A percentile compares a stretch with the other conserved stretches of the same genome.
Conservation (phyloP, 805 yeast genomes). For the Suhomyces kilbournensis region DNA sequence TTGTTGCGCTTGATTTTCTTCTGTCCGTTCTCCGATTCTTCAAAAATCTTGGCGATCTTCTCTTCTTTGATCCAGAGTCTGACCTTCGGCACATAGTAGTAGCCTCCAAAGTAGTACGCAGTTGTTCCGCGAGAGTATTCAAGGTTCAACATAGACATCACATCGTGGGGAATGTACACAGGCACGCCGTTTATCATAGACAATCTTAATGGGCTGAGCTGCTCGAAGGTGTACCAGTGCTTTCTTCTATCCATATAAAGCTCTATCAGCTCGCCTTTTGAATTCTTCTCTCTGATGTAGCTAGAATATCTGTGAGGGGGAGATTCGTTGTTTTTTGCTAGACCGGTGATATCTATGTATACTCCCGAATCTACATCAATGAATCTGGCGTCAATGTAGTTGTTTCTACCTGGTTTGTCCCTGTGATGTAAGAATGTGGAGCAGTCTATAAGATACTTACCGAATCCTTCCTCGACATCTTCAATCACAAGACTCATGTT, state of each 20-base stretch:
- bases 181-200: slow-evolving; percentile 11
- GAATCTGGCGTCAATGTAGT: slow-evolving; percentile 15
- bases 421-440: slow-evolving; percentile 32
- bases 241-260: slow-evolving; percentile 33
- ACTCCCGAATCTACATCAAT: slow-evolving; percentile 15
- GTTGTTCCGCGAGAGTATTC: slow-evolving; percentile 10
- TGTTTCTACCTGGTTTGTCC: slow-evolving; percentile 21
- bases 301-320: slow-evolving; percentile 20
- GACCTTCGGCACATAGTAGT: slow-evolving; percentile 10
- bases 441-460: slow-evolving; percentile 27
- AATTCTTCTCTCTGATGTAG: slow-evolving; percentile 15
- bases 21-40: not conserved
- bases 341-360: slow-evolving; percentile 13
- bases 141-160: slow-evolving; percentile 7
- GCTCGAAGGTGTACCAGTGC: slow-evolving; percentile 28
- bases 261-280: slow-evolving; percentile 18
- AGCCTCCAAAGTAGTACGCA: slow-evolving; percentile 4
- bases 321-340: slow-evolving; percentile 10
- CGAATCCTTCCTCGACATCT: slow-evolving; percentile 17
- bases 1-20: slow-evolving; percentile 10
- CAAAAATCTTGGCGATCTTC: slow-evolving; percentile 11
- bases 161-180: slow-evolving; percentile 10
- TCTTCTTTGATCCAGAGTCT: slow-evolving; percentile 10
- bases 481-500: slow-evolving; percentile 15
- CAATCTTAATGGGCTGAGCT: slow-evolving; percentile 9